A percentile compares a stretch with the other conserved stretches of the same genome.
Conservation (phyloP, 805 yeast genomes). For the Metschnikowia corniflorae region DNA sequence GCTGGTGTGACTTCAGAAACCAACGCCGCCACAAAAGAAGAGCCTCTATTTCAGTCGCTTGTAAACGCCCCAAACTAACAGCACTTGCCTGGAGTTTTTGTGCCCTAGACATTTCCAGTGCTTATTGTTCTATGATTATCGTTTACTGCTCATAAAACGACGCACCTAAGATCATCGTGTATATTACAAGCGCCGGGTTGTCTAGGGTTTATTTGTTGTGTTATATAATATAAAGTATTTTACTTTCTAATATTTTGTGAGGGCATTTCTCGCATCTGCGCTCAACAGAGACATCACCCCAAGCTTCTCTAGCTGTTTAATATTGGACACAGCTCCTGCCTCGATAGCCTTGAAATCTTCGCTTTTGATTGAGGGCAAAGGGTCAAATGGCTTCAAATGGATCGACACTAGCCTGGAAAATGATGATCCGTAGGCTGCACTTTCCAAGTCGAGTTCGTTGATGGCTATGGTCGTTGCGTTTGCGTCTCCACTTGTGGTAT, state of each 20-base stretch:
- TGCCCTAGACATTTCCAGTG: no score
- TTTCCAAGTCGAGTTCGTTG: slow-evolving; percentile 55
- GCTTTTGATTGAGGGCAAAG: slow-evolving; percentile 50
- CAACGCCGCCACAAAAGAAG: slow-evolving; percentile 1
- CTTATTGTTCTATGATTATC: no score
- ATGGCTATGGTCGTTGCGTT: slow-evolving; percentile 29
- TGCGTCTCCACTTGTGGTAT: slow-evolving; percentile 18
- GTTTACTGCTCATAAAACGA: no score
- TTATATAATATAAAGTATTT: not conserved
- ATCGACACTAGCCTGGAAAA: slow-evolving; percentile 72
- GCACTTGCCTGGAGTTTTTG: no score
- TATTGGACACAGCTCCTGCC: slow-evolving; percentile 22
- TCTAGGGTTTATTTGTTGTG: not conserved
- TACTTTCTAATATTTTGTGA: slow-evolving; percentile 7
- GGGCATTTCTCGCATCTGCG: slow-evolving; percentile 13
- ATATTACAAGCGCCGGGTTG: no score
- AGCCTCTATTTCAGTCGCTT: slow-evolving; percentile 5
- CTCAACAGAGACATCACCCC: slow-evolving; percentile 28
- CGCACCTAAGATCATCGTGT: no score
- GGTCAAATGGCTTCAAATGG: slow-evolving; percentile 62
- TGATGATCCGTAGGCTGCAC: slow-evolving; percentile 77
- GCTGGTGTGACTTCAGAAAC: not conserved
- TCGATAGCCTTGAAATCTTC: slow-evolving; percentile 31
- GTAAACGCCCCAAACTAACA: slow-evolving; percentile 5
- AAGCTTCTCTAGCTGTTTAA: slow-evolving; percentile 25